Conservation (phyloP, 306 rosid genomes). For the Mucuna pruriens region DNA sequence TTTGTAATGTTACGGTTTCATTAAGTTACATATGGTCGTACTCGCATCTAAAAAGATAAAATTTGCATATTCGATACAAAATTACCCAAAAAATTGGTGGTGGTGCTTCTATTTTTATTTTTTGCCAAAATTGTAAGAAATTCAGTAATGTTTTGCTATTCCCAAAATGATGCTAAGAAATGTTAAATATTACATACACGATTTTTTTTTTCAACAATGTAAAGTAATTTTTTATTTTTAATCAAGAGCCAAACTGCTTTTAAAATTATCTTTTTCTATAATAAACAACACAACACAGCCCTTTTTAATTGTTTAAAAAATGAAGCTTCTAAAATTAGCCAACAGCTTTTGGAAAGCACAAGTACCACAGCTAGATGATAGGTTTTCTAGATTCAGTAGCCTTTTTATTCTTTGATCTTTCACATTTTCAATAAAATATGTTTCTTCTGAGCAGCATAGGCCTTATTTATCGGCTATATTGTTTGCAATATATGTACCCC, state of each 20-base stretch:
- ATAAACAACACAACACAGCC: background rate
- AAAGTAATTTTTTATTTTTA: background rate
- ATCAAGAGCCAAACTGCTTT: background rate
- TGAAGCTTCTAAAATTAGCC: background rate
- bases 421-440: conserved; percentile 25
- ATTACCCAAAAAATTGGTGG: background rate
- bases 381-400: background rate
- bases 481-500: conserved; percentile 12
- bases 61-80: background rate
- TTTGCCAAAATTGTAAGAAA: background rate
- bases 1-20: background rate
- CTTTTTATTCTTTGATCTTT: conserved; percentile 7
- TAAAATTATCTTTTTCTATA: background rate
- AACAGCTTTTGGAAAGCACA: background rate
- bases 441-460: background rate
- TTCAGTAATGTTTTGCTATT: conserved; percentile 3
- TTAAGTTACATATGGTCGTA: background rate
- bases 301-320: background rate
- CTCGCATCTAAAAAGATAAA: background rate
- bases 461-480: conserved; percentile 1
- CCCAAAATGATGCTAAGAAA: background rate
- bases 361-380: background rate
- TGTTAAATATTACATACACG: background rate
- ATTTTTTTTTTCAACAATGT: background rate
- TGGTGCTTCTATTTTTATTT: background rate